phyloP scores from a whole-genome alignment of 1,284 basidiomycete species.

The Cerioporus squamosus region DNA sequence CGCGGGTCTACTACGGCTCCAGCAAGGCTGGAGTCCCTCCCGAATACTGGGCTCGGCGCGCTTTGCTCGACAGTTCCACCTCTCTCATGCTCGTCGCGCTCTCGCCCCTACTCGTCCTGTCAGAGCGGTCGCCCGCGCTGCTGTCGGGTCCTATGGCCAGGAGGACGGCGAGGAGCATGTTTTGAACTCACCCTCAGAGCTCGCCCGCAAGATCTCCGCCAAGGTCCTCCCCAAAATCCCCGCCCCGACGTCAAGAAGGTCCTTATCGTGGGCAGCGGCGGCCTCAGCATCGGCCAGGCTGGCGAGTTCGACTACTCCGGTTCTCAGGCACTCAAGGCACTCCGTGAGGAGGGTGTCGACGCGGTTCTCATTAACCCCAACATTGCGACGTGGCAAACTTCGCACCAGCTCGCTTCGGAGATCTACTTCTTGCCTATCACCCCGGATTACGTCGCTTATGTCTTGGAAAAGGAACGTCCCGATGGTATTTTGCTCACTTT shows the following conservation, averaged over 20 bases:
- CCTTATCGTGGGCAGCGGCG: constrained; percentile 95
- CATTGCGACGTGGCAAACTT: constrained; percentile 97
- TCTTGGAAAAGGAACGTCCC: constrained; percentile 97
- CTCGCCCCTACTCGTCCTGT: constrained; percentile 46
- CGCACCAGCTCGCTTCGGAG: constrained; percentile 94
- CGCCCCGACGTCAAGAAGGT: constrained; percentile 94
- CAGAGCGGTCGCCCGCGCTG: constrained; percentile 34
- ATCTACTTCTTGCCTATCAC: constrained; percentile 99
- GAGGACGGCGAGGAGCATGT: constrained; percentile 75
- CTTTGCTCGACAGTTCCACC: constrained; percentile 36
- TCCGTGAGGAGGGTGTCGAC: constrained; percentile 94
- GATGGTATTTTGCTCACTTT: constrained; percentile 98
- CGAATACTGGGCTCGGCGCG: constrained; percentile 26
- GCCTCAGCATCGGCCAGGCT: constrained; percentile 96
- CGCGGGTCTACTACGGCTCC: constrained; percentile 32
- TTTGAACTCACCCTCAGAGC: constrained; percentile 89
- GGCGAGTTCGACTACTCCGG: constrained; percentile 99
- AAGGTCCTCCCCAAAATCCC: constrained; percentile 88
- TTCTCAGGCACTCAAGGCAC: constrained; percentile 98
- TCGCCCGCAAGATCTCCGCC: constrained; percentile 90
- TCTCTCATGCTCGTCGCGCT: constrained; percentile 34
- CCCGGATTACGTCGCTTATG: constrained; percentile 97
- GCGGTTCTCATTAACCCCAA: constrained; percentile 98
- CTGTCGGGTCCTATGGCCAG: constrained; percentile 33
- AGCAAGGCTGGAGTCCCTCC: constrained; percentile 27